Percentiles rank a stretch among this genome's conserved stretches.
phyloP scores from a whole-genome alignment of 331 rosid genomes.

The Cydonia oblonga region DNA sequence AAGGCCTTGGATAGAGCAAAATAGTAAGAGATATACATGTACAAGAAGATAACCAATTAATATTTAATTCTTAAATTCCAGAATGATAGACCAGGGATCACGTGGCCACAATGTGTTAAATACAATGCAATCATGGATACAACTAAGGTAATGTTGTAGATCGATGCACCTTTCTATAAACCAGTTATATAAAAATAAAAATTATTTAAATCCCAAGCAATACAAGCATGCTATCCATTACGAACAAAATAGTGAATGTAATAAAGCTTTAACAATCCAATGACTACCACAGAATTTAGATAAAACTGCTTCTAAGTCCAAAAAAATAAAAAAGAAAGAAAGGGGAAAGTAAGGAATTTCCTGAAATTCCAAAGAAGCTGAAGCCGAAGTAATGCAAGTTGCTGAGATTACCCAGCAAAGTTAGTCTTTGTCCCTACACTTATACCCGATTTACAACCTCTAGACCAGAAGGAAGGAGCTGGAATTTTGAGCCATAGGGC shows the following conservation, averaged over 20 bases:
- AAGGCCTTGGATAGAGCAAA: background rate
- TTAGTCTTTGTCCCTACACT: background rate
- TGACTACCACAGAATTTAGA: background rate
- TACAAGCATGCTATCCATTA: background rate
- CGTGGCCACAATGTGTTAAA: background rate
- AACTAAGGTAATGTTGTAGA: background rate
- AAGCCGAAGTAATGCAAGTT: background rate
- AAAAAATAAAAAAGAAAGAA: background rate
- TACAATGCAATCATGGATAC: background rate
- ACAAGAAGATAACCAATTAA: background rate
- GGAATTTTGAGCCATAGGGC: background rate
- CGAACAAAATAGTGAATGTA: background rate
- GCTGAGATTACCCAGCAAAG: background rate
- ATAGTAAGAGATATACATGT: background rate
- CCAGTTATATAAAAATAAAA: background rate
- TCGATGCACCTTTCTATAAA: background rate
- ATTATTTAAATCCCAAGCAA: background rate
- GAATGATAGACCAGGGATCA: background rate
- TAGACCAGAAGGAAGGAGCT: background rate
- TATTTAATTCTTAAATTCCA: background rate
- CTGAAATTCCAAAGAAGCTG: background rate
- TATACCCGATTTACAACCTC: background rate
- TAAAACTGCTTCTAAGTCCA: background rate
- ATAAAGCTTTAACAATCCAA: background rate
- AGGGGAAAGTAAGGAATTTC: background rate